These are phyloP conservation scores for Zalerion maritima DNA, from an alignment of 495 filamentous ascomycete species.

Conservation along the genomic window DNA sequence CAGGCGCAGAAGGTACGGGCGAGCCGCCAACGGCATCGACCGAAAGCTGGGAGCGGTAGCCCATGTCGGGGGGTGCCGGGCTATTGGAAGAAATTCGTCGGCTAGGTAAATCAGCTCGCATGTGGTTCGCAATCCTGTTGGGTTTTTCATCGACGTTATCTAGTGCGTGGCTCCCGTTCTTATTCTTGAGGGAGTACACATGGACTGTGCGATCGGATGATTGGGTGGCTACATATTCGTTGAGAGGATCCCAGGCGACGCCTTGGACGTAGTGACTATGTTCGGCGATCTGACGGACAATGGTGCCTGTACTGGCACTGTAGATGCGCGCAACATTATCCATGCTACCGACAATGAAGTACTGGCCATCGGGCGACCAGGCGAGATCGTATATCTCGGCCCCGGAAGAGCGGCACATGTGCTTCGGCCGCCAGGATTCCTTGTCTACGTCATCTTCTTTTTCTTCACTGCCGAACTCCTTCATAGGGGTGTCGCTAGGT, in stretches of 20 bases:
- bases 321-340: conserved; percentile 97
- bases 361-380: conserved; percentile 92
- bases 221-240: conserved; percentile 96
- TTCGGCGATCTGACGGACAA: conserved; percentile 92
- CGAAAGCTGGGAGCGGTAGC: conserved; percentile 37
- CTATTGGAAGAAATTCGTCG: conserved; percentile 84
- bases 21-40: conserved; percentile 51
- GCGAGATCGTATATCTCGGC: conserved; percentile 96
- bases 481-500: conserved; percentile 60
- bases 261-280: conserved; percentile 99
- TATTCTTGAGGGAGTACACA: conserved; percentile 89
- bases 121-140: conserved; percentile 33
- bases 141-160: conserved; percentile 30
- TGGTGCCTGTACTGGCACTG: conserved; percentile 86
- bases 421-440: conserved; percentile 90
- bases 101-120: conserved; percentile 82
- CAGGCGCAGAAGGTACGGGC: conserved; percentile 79
- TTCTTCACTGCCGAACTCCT: too few species aligned
- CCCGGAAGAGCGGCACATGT: conserved; percentile 87
- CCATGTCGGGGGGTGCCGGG: conserved; percentile 75
- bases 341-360: conserved; percentile 98
- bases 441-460: conserved; percentile 85
- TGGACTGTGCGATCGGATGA: conserved; percentile 96
- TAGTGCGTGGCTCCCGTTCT: conserved; percentile 88
- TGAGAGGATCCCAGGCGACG: conserved; percentile 95